phyloP scores from a whole-genome alignment of 1,284 basidiomycete species.

The Microbotryomycetes sp. region DNA sequence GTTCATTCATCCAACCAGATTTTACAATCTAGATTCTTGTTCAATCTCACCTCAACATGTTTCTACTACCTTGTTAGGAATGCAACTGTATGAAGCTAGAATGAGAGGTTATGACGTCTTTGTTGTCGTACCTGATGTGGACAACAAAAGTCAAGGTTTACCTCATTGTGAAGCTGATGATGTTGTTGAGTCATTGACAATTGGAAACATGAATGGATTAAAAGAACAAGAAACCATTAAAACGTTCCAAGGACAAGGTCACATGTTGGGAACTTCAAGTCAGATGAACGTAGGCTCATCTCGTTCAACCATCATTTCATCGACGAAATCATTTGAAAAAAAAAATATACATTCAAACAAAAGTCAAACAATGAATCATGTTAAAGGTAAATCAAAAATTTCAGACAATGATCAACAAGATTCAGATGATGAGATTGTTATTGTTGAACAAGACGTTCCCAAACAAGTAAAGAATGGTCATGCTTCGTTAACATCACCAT shows the following conservation, averaged over 20 bases:
- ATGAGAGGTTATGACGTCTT: slow-evolving; percentile 89
- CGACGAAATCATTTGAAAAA: not conserved
- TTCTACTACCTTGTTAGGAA: slow-evolving; percentile 69
- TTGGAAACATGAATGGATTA: no score
- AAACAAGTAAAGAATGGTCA: not conserved
- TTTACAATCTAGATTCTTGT: slow-evolving; percentile 89
- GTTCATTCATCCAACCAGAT: slow-evolving; percentile 45
- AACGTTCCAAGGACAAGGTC: not conserved
- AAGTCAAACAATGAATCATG: no score
- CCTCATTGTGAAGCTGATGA: slow-evolving; percentile 52
- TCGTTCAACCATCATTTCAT: not conserved
- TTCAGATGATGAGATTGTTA: not conserved
- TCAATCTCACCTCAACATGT: slow-evolving; percentile 70
- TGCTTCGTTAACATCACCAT: slow-evolving; percentile 13
- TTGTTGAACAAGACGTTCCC: not conserved
- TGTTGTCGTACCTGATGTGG: slow-evolving; percentile 50
- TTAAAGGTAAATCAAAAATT: no score
- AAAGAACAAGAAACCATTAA: slow-evolving; percentile 48
- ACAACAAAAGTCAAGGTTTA: slow-evolving; percentile 48
- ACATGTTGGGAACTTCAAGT: not conserved
- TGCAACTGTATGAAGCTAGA: slow-evolving; percentile 82
- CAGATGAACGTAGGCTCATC: not conserved
- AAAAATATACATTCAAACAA: not conserved
- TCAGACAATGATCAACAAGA: not conserved
- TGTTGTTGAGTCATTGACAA: slow-evolving; percentile 41